Conservation (phyloP, 768 basidiomycete species). For the Lentinula sp. region DNA sequence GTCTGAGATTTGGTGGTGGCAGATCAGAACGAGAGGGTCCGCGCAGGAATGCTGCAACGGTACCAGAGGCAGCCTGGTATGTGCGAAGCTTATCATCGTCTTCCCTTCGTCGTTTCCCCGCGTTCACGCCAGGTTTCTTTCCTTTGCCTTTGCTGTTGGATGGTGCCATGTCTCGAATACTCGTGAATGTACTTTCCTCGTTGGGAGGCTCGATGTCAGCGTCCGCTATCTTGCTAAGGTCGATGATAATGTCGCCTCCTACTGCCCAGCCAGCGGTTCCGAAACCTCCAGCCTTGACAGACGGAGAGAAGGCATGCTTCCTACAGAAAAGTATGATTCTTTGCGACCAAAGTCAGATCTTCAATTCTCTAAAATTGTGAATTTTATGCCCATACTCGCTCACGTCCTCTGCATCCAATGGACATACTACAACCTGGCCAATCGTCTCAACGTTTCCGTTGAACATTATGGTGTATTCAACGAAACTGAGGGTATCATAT, state of each 20-base stretch:
- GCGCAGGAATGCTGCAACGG: conserved; percentile 45
- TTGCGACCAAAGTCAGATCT: conserved; percentile 3
- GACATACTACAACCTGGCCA: conserved; percentile 63
- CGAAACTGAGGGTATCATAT: conserved; percentile 28
- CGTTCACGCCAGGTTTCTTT: conserved; percentile 3
- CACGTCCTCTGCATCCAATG: conserved; percentile 75
- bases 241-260: conserved; percentile 80
- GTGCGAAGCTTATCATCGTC: conserved; percentile 44
- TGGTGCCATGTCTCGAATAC: conserved; percentile 48
- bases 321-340: conserved; percentile 71
- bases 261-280: conserved; percentile 90
- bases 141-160: conserved; percentile 52
- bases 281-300: conserved; percentile 86
- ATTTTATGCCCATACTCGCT: conserved; percentile 51
- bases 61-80: conserved; percentile 51
- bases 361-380: neutral
- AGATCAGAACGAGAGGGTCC: conserved; percentile 19
- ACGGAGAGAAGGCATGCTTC: conserved; percentile 64
- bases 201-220: conserved; percentile 62
- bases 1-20: conserved; percentile 27
- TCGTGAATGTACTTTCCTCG: conserved; percentile 49
- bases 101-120: conserved; percentile 51
- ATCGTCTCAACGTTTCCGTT: conserved; percentile 66
- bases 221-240: conserved; percentile 63
- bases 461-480: conserved; percentile 53